Evolutionary conservation across 2,329 filamentous ascomycete species (phyloP).

Genomic region (Monosporascus sp.): DNA sequence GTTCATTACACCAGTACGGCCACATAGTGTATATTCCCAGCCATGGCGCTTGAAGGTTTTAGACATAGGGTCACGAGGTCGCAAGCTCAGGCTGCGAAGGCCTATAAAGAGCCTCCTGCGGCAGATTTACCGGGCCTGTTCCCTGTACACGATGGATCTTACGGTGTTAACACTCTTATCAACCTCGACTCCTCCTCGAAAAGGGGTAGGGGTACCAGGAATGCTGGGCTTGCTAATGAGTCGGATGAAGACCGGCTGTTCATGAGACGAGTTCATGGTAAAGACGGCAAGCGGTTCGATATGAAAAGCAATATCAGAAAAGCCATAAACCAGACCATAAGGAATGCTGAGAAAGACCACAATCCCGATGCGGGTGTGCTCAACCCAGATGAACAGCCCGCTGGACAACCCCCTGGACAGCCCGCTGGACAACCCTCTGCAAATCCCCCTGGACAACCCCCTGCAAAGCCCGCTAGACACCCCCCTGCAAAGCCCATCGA

Average conservation of each 20-base stretch:
- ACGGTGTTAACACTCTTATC: conserved; percentile 24
- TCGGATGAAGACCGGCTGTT: conserved; percentile 16
- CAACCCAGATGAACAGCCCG: too few relatives aligned
- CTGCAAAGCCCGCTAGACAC: too few relatives aligned
- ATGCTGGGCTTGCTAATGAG: conserved; percentile 11
- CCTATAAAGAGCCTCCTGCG: conserved; percentile 6
- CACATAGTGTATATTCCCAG: too few relatives aligned
- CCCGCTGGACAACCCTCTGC: too few relatives aligned
- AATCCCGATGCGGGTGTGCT: not conserved
- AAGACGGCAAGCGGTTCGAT: conserved; percentile 5
- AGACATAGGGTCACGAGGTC: too few relatives aligned
- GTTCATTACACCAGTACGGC: too few relatives aligned
- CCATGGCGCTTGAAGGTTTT: too few relatives aligned
- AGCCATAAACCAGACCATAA: conserved; percentile 5
- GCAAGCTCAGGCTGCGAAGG: not conserved
- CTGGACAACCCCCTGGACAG: too few relatives aligned
- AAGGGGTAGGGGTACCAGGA: conserved; percentile 10
- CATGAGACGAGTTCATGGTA: conserved; percentile 2
- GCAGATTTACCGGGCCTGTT: conserved; percentile 19
- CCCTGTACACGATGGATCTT: conserved; percentile 24
- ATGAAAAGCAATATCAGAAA: conserved; percentile 16
- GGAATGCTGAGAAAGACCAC: conserved; percentile 10
- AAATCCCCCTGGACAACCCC: too few relatives aligned
- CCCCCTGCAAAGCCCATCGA: too few relatives aligned
- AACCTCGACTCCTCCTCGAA: conserved; percentile 10